Conservation (phyloP, 2,329 filamentous ascomycete species). For the Colletotrichum sp. region DNA sequence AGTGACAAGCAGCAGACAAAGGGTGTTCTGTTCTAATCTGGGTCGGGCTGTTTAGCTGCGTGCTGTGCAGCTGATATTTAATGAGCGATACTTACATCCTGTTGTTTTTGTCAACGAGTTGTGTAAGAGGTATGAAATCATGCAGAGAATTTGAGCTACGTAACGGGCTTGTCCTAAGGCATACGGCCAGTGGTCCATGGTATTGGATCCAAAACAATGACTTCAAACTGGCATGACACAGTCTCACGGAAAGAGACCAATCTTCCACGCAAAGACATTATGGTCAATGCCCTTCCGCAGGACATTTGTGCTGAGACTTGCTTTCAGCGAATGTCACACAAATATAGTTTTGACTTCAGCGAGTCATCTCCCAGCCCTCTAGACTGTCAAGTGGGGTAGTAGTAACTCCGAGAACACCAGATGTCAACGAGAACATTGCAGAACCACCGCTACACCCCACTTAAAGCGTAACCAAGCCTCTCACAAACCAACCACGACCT, state of each 20-base stretch:
- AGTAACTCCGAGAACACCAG: background rate
- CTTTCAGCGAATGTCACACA: background rate
- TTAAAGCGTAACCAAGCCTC: background rate
- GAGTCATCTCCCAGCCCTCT: background rate
- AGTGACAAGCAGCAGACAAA: slow-evolving; percentile 12
- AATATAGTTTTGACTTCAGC: background rate
- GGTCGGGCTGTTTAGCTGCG: background rate
- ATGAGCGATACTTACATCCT: background rate
- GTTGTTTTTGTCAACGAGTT: background rate
- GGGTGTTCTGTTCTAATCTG: slow-evolving; percentile 8
- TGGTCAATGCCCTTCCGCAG: background rate
- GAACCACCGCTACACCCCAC: background rate
- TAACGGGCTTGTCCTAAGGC: background rate
- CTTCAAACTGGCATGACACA: background rate
- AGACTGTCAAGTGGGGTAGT: background rate
- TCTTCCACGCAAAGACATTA: background rate
- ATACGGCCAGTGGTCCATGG: background rate
- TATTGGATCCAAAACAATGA: background rate
- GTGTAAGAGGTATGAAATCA: background rate
- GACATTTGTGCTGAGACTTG: background rate
- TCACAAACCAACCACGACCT: background rate
- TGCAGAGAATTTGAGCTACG: background rate
- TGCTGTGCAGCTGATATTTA: background rate
- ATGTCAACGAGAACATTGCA: background rate
- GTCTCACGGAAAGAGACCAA: background rate